Evolutionary conservation across 2,329 filamentous ascomycete species (phyloP).

Genomic region (Hypoxylon rubiginosum): DNA sequence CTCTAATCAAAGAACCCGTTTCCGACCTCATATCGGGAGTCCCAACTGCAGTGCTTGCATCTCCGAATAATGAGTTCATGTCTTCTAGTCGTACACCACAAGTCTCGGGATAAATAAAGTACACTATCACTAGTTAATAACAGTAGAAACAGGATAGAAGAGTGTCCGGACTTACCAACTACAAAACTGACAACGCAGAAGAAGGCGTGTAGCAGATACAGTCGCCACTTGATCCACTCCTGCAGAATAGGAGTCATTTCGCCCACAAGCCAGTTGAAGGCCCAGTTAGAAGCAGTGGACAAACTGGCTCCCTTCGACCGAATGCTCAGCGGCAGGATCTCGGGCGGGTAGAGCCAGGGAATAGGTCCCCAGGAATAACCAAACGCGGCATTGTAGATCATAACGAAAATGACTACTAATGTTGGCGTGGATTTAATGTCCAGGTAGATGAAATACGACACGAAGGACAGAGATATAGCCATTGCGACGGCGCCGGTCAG

Average conservation of each 20-base stretch:
- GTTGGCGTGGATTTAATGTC: conserved; percentile 83
- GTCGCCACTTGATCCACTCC: conserved; percentile 90
- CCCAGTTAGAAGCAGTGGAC: conserved; percentile 97
- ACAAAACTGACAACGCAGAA: conserved; percentile 97
- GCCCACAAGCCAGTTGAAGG: conserved; percentile 97
- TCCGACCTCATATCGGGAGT: conserved; percentile 83
- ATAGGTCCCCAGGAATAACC: conserved; percentile 97
- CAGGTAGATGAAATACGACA: conserved; percentile 96
- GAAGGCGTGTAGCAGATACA: conserved; percentile 96
- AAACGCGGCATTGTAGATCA: conserved; percentile 98
- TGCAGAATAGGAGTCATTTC: conserved; percentile 95
- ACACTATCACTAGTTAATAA: conserved; percentile 71
- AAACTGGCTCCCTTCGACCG: conserved; percentile 96
- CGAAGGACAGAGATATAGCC: conserved; percentile 86
- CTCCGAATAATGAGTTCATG: conserved; percentile 95
- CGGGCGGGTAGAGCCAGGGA: conserved; percentile 98
- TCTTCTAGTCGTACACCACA: conserved; percentile 95
- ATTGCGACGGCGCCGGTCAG: conserved; percentile 91
- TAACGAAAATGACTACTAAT: conserved; percentile 92
- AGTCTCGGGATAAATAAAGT: conserved; percentile 97
- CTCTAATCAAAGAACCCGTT: conserved; percentile 83
- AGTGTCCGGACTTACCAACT: conserved; percentile 76
- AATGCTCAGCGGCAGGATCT: conserved; percentile 96
- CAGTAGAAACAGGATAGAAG: neutral
- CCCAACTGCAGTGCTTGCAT: conserved; percentile 83